These are phyloP conservation scores for Aureobasidium zeae DNA, from an alignment of 2,329 filamentous ascomycete genomes.

Conservation along the genomic window DNA sequence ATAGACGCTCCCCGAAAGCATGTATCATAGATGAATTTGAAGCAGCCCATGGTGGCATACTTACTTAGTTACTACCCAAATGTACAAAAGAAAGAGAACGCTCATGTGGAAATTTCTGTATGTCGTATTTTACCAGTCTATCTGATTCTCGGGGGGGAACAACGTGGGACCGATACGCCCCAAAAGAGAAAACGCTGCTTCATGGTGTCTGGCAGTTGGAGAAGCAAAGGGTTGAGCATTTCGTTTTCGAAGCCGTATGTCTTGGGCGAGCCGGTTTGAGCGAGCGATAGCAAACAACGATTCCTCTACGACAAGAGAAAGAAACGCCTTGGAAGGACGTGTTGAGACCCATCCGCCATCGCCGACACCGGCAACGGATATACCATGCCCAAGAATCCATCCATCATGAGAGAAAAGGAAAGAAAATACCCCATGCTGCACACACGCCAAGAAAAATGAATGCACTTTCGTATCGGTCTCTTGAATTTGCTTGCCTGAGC, in stretches of 20 bases:
- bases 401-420: constrained; percentile 5
- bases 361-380: background rate
- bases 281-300: background rate
- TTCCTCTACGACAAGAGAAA: background rate
- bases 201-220: constrained; percentile 12
- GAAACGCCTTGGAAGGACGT: too few species aligned
- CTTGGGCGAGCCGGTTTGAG: background rate
- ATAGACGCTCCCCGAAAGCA: too few species aligned
- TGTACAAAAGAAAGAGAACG: too few species aligned
- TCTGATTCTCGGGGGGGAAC: constrained; percentile 9
- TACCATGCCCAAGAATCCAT: constrained; percentile 4
- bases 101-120: constrained; percentile 10
- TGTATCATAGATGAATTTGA: too few species aligned
- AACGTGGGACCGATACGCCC: constrained; percentile 11
- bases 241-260: constrained; percentile 1
- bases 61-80: too few species aligned
- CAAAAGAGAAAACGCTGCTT: constrained; percentile 11
- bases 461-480: too few species aligned
- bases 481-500: background rate
- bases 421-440: constrained; percentile 2
- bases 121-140: constrained; percentile 15
- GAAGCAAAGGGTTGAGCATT: constrained; percentile 14
- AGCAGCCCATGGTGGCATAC: too few species aligned
- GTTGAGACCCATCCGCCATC: background rate
- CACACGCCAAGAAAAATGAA: too few species aligned